Evolutionary conservation across 179 eudicot genomes (phyloP), one percentile per base, ranked within the genome.

Genomic region (Silene noctiflora): DNA sequence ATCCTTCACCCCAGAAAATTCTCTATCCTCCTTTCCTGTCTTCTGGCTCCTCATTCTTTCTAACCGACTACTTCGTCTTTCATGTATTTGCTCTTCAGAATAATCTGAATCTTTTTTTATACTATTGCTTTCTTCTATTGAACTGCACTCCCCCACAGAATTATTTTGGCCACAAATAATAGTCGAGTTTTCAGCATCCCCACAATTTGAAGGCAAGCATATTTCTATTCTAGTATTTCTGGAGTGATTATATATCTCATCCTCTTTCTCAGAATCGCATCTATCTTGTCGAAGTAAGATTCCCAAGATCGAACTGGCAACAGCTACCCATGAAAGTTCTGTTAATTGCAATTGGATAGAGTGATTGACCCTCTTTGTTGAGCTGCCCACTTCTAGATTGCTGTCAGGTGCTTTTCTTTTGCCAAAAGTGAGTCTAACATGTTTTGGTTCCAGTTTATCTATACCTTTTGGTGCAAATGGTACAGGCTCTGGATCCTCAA

Each of bases 391-490:
- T 56, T 82, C 89, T 21, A 76, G 63, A 78, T 82, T 80, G 70
- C 78, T 86, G 56, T 82, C 77, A 2, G 81, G 75, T 80, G 84
- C 81, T 84, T 91, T 91, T 82, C 97, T 87, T 84, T 93, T 85
- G 25, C 76, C 83, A 85, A 96, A 96, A 82, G 87, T 93, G 35
- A 96, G 92, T 58, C 97, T 87, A 55, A 83, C 86, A 83, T 96
- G 99, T 67, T 86, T 87, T 61, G 99, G 98, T 83, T 91, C 89
- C 81, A 96, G 81, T 83, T 89, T 96, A 85, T 96, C 99, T 74
- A 96, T 89, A 75, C 99, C 99, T 85, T 85, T 89, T 55, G 99
- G 99, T 65, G 94, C 85, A 89, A 93, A 96, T 20, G 92, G 97
- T 63, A 89, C 77, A 27, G 90, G 89, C 73, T 96, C 94, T 3